Base-by-base conservation (phyloP, 306 rosid genomes). In the Cercis canadensis region DNA sequence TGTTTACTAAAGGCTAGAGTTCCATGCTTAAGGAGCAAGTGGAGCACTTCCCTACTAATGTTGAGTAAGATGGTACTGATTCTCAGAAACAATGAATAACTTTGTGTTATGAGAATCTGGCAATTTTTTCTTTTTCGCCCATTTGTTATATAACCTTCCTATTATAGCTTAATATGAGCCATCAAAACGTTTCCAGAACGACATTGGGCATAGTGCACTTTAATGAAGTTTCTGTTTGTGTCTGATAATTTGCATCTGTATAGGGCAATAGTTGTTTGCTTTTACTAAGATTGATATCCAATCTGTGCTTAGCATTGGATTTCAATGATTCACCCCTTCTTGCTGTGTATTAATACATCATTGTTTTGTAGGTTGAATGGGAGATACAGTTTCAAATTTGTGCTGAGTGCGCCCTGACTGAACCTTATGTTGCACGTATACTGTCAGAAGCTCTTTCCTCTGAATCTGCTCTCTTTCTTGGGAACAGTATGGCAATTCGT, bases 401-500 rank as follows among this genome's bases (percentile, higher is more conserved):
- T 77, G 83, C 88, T 6, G 81, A 83, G 55, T 31, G 76, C 75
- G 81, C 89, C 83, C 74, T 93, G 70, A 90, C 96, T 66, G 98
- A 93, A 78, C 98, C 98, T 64, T 82, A 82, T 81, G 94, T 86
- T 69, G 94, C 97, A 46, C 83, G 71, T 75, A 66, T 78, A 80
- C 84, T 85, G 61, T 81, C 94, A 33, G 86, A 88, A 79, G 86
- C 87, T 59, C 86, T 94, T 76, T 84, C 88, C 69, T 61, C 62
- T 17, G 84, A 86, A 60, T 84, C 89, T 88, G 90, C 96, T 74
- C 87, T 94, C 70, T 94, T 94, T 82, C 78, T 90, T 59, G 98
- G 98, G 80, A 94, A 94, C 78, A 94, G 98, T 71, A 94, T 94
- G 98, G 86, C 92, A 50, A 87, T 94, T 74, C 96, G 98, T 62